Evolutionary conservation across 305 asterid species (phyloP).

Genomic region (Solanum aculeatissimum): DNA sequence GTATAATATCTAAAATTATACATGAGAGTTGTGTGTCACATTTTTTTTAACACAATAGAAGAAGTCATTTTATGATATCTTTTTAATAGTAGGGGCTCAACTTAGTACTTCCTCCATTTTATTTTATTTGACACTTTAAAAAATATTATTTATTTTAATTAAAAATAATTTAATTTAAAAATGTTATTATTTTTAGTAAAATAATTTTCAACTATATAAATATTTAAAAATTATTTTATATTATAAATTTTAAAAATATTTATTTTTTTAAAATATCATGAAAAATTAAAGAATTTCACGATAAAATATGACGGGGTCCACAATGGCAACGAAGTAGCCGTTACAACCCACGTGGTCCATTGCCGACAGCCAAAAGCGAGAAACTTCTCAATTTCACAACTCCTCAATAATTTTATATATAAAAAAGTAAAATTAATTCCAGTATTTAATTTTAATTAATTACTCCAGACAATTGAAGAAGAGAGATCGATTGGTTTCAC

Average conservation of each 20-base stretch:
- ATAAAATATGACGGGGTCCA: not conserved
- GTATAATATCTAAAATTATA: not conserved
- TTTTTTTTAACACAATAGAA: not conserved
- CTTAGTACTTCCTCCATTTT: not conserved
- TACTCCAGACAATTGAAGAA: not conserved
- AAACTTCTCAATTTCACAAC: not conserved
- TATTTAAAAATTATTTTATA: too few relatives aligned
- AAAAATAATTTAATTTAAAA: too few relatives aligned
- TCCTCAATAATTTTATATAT: not conserved
- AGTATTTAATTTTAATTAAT: not conserved
- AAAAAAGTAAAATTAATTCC: not conserved
- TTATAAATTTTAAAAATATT: too few relatives aligned
- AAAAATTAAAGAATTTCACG: too few relatives aligned
- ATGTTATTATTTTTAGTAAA: too few relatives aligned
- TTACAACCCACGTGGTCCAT: slow-evolving; percentile 18
- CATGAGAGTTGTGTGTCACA: not conserved
- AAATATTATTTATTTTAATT: too few relatives aligned
- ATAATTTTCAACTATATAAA: rapidly evolving
- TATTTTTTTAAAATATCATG: too few relatives aligned
- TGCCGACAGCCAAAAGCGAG: slow-evolving; percentile 15
- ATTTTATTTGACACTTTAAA: too few relatives aligned
- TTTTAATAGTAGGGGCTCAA: not conserved
- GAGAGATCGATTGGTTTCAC: not conserved
- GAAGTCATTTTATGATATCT: not conserved
- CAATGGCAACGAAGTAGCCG: slow-evolving; percentile 22